A percentile compares a stretch with the other conserved stretches of the same genome.
Evolutionary conservation across 768 basidiomycete genomes (phyloP).

Genomic region (Pleurotus djamor): DNA sequence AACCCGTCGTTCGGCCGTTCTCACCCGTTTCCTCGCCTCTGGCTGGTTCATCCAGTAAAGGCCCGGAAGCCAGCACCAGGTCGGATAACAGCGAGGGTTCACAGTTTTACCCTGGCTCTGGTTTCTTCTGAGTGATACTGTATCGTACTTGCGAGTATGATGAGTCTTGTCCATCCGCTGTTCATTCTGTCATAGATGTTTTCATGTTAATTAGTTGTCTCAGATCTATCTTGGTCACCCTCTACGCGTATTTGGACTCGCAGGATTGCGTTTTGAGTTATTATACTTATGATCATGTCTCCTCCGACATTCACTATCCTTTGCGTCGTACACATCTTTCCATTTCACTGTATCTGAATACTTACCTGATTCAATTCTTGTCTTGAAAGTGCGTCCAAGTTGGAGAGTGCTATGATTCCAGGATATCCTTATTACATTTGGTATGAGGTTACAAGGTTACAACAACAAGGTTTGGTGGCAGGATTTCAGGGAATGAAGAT

Average conservation of each 20-base stretch:
- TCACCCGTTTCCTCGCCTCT: constrained; percentile 18
- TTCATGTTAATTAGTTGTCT: neutral
- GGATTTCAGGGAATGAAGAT: constrained; percentile 40
- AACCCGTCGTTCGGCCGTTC: constrained; percentile 28
- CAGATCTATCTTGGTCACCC: neutral
- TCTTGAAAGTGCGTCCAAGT: too few species aligned
- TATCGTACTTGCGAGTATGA: neutral
- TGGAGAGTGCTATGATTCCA: neutral
- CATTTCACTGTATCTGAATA: too few species aligned
- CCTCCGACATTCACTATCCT: too few species aligned
- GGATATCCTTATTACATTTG: neutral
- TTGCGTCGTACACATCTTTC: too few species aligned
- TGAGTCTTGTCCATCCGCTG: neutral
- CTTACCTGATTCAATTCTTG: too few species aligned
- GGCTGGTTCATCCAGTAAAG: constrained; percentile 8
- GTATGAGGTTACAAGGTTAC: too few species aligned
- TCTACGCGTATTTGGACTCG: too few species aligned
- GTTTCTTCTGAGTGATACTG: constrained; percentile 22
- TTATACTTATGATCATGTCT: too few species aligned
- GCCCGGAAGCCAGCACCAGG: constrained; percentile 14
- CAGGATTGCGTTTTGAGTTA: too few species aligned
- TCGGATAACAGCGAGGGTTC: constrained; percentile 24
- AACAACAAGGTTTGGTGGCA: too few species aligned
- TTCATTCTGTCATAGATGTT: neutral
- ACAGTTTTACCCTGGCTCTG: constrained; percentile 38